Conservation (phyloP, 2,329 filamentous ascomycete species). For the Penicillium sp. region DNA sequence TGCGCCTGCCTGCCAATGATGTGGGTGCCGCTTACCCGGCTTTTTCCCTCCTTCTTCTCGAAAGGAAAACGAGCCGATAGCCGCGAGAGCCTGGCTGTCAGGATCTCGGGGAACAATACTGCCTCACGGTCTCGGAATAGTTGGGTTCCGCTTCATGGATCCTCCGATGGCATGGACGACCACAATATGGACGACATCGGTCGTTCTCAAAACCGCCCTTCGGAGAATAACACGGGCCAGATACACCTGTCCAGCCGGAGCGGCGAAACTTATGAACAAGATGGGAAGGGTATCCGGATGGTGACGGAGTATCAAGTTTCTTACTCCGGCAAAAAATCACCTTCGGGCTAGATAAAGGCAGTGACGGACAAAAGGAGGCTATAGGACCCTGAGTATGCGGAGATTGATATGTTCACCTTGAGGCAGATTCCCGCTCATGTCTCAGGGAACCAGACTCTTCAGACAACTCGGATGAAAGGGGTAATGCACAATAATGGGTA, state of each 20-base stretch:
- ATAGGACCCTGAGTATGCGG: too few relatives aligned
- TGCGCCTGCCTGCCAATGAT: constrained; percentile 8
- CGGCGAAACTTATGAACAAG: background rate
- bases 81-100: background rate
- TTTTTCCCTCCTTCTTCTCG: constrained; percentile 3
- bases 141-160: background rate
- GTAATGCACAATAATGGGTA: too few relatives aligned
- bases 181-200: background rate
- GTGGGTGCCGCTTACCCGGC: constrained; percentile 2
- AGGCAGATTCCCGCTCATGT: too few relatives aligned
- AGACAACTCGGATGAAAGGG: too few relatives aligned
- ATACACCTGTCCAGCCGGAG: background rate
- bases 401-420: too few relatives aligned
- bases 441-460: too few relatives aligned
- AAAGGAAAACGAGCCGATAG: background rate
- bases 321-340: background rate
- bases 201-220: background rate
- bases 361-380: too few relatives aligned
- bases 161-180: background rate
- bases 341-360: background rate
- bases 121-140: background rate
- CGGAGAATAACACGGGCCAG: background rate
- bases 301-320: background rate
- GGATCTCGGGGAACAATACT: background rate
- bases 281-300: background rate